These are phyloP conservation scores for Leishmania guyanensis DNA, from an alignment of 208 protist genomes.

Conservation along the genomic window DNA sequence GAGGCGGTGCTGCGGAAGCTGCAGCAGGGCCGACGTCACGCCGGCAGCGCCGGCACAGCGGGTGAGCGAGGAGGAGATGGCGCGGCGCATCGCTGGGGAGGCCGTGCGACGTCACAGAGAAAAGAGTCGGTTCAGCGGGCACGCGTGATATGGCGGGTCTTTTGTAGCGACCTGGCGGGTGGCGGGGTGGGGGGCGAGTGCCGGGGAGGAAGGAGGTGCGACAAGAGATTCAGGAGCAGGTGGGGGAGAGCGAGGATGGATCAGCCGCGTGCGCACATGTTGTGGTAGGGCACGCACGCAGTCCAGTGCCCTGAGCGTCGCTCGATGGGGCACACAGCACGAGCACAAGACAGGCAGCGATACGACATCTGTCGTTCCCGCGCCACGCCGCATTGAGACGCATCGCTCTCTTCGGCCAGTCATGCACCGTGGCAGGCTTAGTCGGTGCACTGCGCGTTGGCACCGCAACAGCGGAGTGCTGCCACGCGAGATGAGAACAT, in stretches of 20 bases:
- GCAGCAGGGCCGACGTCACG: slow-evolving; percentile 10
- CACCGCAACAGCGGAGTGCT: neutral
- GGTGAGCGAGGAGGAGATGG: slow-evolving; percentile 16
- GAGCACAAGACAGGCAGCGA: neutral
- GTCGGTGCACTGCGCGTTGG: neutral
- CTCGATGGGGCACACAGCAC: neutral
- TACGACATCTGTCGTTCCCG: neutral
- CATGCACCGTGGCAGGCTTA: neutral
- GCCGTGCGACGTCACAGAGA: neutral
- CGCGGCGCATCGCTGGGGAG: slow-evolving; percentile 32
- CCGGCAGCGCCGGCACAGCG: slow-evolving; percentile 20
- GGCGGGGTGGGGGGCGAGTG: neutral
- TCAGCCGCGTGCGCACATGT: neutral
- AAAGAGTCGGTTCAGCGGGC: neutral
- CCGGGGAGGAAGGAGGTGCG: neutral
- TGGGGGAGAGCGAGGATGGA: neutral
- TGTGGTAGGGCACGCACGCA: neutral
- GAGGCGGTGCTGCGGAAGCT: slow-evolving; percentile 20
- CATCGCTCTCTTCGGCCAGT: neutral
- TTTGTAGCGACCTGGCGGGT: neutral
- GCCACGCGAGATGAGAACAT: neutral
- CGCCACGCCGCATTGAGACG: neutral
- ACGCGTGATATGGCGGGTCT: neutral
- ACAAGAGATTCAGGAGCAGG: neutral
- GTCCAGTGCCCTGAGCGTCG: neutral